Percentiles rank a stretch among this genome's conserved stretches.
These are phyloP conservation scores for Nicotiana tabacum DNA, from an alignment of 257 asterid species.

Conservation along the genomic window DNA sequence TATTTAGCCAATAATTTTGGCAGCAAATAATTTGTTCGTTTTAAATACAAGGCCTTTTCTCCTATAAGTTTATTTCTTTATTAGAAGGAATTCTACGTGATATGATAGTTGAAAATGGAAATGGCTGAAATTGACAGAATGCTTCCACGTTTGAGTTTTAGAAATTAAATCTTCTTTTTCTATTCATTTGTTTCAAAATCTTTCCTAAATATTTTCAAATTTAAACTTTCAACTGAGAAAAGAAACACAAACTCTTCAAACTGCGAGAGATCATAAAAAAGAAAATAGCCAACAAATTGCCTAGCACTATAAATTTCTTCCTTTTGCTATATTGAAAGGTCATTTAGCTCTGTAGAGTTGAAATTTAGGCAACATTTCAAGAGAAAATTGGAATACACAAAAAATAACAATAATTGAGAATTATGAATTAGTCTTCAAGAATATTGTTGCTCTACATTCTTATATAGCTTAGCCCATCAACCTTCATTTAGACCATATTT, in stretches of 20 bases:
- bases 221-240: neutral
- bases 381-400: neutral
- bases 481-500: neutral
- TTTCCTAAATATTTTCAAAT: neutral
- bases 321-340: slow-evolving; percentile 5
- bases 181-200: neutral
- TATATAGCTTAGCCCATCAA: neutral
- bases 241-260: neutral
- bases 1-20: too few relatives aligned
- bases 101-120: neutral
- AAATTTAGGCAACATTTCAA: neutral
- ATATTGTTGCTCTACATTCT: neutral
- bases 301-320: neutral
- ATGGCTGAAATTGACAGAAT: neutral
- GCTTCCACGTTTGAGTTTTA: slow-evolving; percentile 1
- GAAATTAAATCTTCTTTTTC: neutral
- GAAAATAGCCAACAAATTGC: neutral
- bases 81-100: neutral
- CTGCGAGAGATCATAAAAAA: neutral
- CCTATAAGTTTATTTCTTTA: too few relatives aligned
- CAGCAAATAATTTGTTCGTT: too few relatives aligned
- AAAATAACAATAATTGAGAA: neutral
- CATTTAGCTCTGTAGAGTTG: neutral
- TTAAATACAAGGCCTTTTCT: neutral
- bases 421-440: neutral